Conservation (phyloP, 2,329 filamentous ascomycete species). For the Aspergillus caelatus region DNA sequence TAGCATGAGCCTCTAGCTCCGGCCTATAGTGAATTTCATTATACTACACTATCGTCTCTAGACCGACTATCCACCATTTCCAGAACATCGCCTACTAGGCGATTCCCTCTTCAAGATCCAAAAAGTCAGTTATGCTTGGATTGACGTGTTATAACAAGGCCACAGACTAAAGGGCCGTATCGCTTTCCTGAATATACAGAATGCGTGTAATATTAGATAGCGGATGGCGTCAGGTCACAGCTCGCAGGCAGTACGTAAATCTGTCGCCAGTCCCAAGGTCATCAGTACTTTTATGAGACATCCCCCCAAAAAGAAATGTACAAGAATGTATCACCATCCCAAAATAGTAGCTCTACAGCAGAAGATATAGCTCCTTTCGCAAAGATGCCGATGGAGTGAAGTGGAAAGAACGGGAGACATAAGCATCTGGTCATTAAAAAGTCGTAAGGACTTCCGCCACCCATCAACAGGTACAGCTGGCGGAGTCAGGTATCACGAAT, state of each 20-base stretch:
- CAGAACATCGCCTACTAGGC: not conserved
- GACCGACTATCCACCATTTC: not conserved
- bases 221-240: not conserved
- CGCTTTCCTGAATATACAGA: not conserved
- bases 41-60: not conserved
- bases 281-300: conserved; percentile 4
- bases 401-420: conserved; percentile 14
- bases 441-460: conserved; percentile 34
- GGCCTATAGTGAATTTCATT: not conserved
- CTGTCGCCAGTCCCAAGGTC: not conserved
- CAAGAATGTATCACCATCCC: conserved; percentile 5
- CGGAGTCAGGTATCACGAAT: conserved; percentile 29
- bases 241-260: not conserved
- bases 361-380: conserved; percentile 1
- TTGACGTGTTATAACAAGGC: not conserved
- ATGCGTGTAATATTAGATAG: not conserved
- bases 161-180: not conserved
- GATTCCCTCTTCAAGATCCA: not conserved
- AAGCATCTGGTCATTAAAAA: conserved; percentile 33
- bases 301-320: conserved; percentile 1
- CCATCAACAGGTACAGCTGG: conserved; percentile 18
- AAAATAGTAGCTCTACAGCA: conserved; percentile 3
- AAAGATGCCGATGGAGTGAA: conserved; percentile 1
- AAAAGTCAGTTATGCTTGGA: not conserved
- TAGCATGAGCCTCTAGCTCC: not conserved